Conservation (phyloP, 352 stramenopile species). For the Discostella stelligera region DNA sequence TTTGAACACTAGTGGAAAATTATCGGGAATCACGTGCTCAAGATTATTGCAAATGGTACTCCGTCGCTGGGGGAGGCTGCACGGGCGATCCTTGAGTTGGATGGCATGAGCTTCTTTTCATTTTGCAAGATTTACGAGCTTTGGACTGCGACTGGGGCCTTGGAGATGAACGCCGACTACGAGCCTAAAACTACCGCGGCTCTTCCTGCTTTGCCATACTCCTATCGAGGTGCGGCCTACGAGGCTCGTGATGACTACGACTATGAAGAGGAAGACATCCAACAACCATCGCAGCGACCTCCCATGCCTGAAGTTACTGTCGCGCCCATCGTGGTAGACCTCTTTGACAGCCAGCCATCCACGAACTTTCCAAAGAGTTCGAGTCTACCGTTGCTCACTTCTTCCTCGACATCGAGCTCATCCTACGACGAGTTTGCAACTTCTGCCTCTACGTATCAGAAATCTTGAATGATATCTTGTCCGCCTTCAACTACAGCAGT, state of each 20-base stretch:
- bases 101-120: slow-evolving; percentile 70
- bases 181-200: not conserved
- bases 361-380: not conserved
- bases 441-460: not conserved
- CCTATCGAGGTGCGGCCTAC: slow-evolving; percentile 23
- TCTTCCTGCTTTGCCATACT: slow-evolving; percentile 11
- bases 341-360: slow-evolving; percentile 14
- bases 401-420: not conserved
- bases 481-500: slow-evolving; percentile 12
- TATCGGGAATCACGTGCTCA: slow-evolving; percentile 53
- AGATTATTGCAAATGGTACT: slow-evolving; percentile 56
- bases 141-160: slow-evolving; percentile 11
- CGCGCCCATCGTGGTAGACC: not conserved
- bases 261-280: slow-evolving; percentile 1
- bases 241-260: slow-evolving; percentile 15
- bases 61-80: not conserved
- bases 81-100: slow-evolving; percentile 47
- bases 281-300: not conserved
- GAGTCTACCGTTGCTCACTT: slow-evolving; percentile 1
- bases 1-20: slow-evolving; percentile 52
- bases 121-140: slow-evolving; percentile 75
- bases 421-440: slow-evolving; percentile 31
- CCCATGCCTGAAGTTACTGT: slow-evolving; percentile 7
- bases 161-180: not conserved
- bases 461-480: slow-evolving; percentile 35